Conservation (phyloP, 345 rosid genomes). For the Tarenaya hassleriana region DNA sequence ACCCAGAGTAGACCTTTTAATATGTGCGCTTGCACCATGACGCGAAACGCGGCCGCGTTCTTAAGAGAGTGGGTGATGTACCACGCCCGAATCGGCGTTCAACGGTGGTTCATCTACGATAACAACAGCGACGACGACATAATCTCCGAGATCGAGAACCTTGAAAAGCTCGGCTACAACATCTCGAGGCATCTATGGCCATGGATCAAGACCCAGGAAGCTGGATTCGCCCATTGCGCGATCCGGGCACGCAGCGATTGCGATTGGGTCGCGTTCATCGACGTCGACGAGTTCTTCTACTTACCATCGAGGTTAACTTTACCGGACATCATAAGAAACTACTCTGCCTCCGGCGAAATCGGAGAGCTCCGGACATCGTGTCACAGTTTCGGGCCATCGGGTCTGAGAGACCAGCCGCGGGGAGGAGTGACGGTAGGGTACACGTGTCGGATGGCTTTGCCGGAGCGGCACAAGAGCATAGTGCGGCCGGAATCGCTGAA, state of each 20-base stretch:
- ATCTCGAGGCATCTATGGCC: constrained; percentile 70
- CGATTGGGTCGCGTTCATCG: constrained; percentile 82
- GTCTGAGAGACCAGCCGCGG: constrained; percentile 34
- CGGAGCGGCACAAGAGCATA: constrained; percentile 92
- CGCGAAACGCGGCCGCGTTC: constrained; percentile 59
- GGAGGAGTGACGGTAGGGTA: constrained; percentile 63
- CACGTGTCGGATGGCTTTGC: constrained; percentile 48
- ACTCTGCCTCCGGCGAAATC: constrained; percentile 20
- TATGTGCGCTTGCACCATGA: constrained; percentile 82
- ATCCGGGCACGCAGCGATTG: constrained; percentile 50
- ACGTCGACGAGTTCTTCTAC: constrained; percentile 71
- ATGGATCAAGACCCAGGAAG: constrained; percentile 87
- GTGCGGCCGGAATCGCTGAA: constrained; percentile 67
- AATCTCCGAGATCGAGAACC: constrained; percentile 30
- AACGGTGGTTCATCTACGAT: constrained; percentile 75
- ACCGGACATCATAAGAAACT: constrained; percentile 30
- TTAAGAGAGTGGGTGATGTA: constrained; percentile 80
- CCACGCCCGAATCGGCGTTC: constrained; percentile 61
- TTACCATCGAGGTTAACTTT: constrained; percentile 36
- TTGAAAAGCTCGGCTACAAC: constrained; percentile 31
- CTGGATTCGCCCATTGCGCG: constrained; percentile 82
- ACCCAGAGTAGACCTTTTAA: constrained; percentile 33
- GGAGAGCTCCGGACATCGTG: constrained; percentile 60
- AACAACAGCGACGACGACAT: constrained; percentile 79
- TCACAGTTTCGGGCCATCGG: constrained; percentile 72